Percentiles rank a stretch among this genome's conserved stretches.
phyloP scores from a whole-genome alignment of 2,329 filamentous ascomycete species.

The Graphilbum fragrans region DNA sequence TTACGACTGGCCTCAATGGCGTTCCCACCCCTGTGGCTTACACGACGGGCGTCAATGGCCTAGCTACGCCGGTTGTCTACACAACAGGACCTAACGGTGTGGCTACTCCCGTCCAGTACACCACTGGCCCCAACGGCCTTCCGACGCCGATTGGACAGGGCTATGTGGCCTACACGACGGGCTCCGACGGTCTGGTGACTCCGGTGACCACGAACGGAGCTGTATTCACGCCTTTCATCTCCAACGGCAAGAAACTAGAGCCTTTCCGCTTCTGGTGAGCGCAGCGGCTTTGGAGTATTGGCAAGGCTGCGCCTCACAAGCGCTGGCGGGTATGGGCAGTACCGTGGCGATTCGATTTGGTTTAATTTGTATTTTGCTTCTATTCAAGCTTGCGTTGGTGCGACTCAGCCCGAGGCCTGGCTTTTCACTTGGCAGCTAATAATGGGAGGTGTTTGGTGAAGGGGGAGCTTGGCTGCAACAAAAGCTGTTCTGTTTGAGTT shows the following conservation, averaged over 20 bases:
- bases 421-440: too few relatives aligned
- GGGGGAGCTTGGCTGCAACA: too few relatives aligned
- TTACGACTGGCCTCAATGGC: constrained; percentile 4
- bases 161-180: constrained; percentile 5
- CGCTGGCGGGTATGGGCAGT: too few relatives aligned
- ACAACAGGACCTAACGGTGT: constrained; percentile 2
- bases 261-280: constrained; percentile 3
- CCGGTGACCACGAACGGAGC: not conserved
- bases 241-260: not conserved
- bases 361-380: too few relatives aligned
- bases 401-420: too few relatives aligned
- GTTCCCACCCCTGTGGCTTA: constrained; percentile 1
- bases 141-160: too few relatives aligned
- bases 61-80: not conserved
- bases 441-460: too few relatives aligned
- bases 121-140: constrained; percentile 3
- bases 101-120: constrained; percentile 1
- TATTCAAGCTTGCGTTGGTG: too few relatives aligned
- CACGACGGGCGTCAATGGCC: not conserved
- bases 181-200: constrained; percentile 2
- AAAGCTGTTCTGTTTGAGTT: too few relatives aligned
- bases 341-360: too few relatives aligned
- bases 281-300: too few relatives aligned
- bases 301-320: too few relatives aligned
- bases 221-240: constrained; percentile 1